phyloP scores from a whole-genome alignment of 768 basidiomycete genomes.

The Russula foetens region DNA sequence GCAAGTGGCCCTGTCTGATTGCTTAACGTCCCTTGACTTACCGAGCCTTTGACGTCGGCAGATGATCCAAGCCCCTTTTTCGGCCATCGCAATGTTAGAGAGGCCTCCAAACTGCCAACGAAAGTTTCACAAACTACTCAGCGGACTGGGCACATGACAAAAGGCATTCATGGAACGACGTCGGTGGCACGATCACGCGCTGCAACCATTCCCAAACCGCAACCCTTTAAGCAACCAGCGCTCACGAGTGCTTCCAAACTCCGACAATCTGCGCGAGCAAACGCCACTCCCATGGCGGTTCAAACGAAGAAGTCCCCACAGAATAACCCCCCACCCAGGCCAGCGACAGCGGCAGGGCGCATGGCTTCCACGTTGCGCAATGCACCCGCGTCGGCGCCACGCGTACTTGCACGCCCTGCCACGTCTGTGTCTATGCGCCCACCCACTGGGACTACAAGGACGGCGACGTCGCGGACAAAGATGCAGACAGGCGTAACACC shows the following conservation, averaged over 20 bases:
- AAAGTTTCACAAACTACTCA: neutral
- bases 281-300: neutral
- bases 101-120: neutral
- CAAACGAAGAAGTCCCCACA: neutral
- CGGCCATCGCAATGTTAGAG: neutral
- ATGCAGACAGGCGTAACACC: neutral
- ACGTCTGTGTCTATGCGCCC: conserved; percentile 7
- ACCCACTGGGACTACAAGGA: neutral
- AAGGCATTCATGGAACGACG: neutral
- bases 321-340: neutral
- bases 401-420: neutral
- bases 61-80: conserved; percentile 7
- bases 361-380: neutral
- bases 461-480: neutral
- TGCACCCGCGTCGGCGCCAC: neutral
- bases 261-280: neutral
- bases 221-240: neutral
- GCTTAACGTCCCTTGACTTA: neutral
- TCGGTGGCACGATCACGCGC: neutral
- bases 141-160: neutral
- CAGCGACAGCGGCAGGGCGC: neutral
- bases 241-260: neutral
- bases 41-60: neutral
- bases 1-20: conserved; percentile 1
- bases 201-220: neutral